Percentiles rank a stretch among this genome's conserved stretches.
These are phyloP conservation scores for Lachnellula cervina DNA, from an alignment of 2,329 filamentous ascomycete genomes.

Conservation along the genomic window DNA sequence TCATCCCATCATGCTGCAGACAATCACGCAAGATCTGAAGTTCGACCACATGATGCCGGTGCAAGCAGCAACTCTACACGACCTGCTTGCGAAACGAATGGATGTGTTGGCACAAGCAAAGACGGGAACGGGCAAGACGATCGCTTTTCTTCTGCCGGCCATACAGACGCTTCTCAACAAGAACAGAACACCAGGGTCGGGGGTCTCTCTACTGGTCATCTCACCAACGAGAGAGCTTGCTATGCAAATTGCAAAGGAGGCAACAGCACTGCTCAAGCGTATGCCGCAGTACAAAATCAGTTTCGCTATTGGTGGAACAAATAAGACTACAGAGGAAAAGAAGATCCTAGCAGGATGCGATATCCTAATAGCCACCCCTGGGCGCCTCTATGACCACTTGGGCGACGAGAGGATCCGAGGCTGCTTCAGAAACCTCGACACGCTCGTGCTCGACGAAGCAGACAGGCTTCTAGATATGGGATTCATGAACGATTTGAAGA, in stretches of 20 bases:
- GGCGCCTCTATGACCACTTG: constrained; percentile 72
- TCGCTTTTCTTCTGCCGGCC: constrained; percentile 85
- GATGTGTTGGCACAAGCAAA: constrained; percentile 83
- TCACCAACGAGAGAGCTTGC: constrained; percentile 79
- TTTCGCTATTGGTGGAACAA: constrained; percentile 87
- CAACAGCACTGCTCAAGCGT: constrained; percentile 38
- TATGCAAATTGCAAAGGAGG: constrained; percentile 76
- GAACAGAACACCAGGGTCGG: constrained; percentile 37
- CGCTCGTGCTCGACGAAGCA: constrained; percentile 92
- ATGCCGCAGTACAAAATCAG: constrained; percentile 45
- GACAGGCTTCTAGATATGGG: constrained; percentile 98
- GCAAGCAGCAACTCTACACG: constrained; percentile 75
- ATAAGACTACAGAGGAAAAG: constrained; percentile 63
- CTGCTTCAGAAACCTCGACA: constrained; percentile 62
- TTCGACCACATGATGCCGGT: constrained; percentile 90
- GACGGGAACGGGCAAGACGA: constrained; percentile 94
- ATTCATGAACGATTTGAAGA: constrained; percentile 60
- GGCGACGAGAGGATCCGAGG: constrained; percentile 47
- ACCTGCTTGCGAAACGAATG: constrained; percentile 64
- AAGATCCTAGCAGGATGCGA: constrained; percentile 76
- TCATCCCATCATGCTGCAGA: constrained; percentile 43
- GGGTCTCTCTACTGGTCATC: constrained; percentile 66
- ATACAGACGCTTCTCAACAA: constrained; percentile 62
- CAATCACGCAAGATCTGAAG: constrained; percentile 67
- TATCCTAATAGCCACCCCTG: constrained; percentile 84